Evolutionary conservation across 352 stramenopile genomes (phyloP), one percentile per base, ranked within the genome.

Genomic region (Pythium aristosporum): DNA sequence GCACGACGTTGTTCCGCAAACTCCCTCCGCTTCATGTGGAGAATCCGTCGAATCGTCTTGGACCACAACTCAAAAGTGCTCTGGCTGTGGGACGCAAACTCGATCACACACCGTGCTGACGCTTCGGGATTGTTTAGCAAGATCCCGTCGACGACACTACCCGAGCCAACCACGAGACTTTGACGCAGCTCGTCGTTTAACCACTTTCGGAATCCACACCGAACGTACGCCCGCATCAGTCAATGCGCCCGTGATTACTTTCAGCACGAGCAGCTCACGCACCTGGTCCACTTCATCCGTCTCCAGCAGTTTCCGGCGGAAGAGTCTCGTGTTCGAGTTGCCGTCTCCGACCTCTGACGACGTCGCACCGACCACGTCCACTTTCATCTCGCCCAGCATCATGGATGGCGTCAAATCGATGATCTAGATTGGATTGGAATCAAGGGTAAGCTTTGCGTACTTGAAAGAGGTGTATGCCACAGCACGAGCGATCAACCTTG

Each of bases 1-100:
- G 13, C 30, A 2, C 23, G 9, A 41, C 41, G 41, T 18, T 42
- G 41, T 18, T 42, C 25, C 13, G 28, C 18, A 46, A 47, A 70
- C 25, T 66, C 50, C 53, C 88, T 71, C 39, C 81, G 73, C 67
- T 91, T 89, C 12, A 64, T 51, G 6, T 79, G 75, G 10, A 95
- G 64, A 13, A 90, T 79, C 12, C 84, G 78, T 12, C 84, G 80
- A 71, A 95, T 85, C 8, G 80, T 82, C 60, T 95, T 95, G 23
- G 82, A 88, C 86, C 86, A 95, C 28, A 95, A 68, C 67, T 95
- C 86, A 44, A 95, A 95, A 20, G 84, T 92, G 65, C 61, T 91
- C 44, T 91, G 84, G 61, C 75, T 95, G 74, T 87, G 76, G 37
- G 86, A 91, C 9, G 63, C 83, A 42, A 95, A 93, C 63, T 95